Percentiles rank a stretch among this genome's conserved stretches.
These are phyloP conservation scores for Solanum dulcamara DNA, from an alignment of 257 asterid genomes.

Conservation along the genomic window DNA sequence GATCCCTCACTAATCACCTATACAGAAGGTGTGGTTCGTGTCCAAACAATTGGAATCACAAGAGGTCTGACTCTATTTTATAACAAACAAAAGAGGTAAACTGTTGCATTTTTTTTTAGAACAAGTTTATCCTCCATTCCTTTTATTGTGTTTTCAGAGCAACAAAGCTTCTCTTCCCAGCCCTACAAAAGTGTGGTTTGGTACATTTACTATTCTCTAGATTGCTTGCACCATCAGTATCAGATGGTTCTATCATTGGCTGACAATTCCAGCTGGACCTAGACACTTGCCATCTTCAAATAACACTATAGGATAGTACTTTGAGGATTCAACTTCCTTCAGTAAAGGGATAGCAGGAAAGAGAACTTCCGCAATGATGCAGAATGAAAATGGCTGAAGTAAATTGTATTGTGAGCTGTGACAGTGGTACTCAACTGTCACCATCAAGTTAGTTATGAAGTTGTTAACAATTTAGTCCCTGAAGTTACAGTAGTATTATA, in stretches of 20 bases:
- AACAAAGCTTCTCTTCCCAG: neutral
- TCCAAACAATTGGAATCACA: constrained; percentile 77
- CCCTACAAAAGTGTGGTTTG: neutral
- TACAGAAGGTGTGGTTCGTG: constrained; percentile 84
- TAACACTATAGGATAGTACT: neutral
- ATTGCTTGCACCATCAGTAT: neutral
- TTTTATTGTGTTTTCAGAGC: neutral
- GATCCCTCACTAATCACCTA: constrained; percentile 75
- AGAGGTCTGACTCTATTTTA: constrained; percentile 81
- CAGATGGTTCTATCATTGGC: neutral
- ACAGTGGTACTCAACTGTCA: too few relatives aligned
- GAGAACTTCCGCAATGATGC: neutral
- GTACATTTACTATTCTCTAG: neutral
- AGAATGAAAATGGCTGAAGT: too few relatives aligned
- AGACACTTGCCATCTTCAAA: neutral
- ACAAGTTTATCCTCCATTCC: neutral
- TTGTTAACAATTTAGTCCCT: too few relatives aligned
- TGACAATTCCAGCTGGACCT: neutral
- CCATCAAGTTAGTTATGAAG: too few relatives aligned
- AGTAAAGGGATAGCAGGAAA: neutral
- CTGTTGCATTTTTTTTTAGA: neutral
- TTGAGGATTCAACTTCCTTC: neutral
- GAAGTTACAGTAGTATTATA: too few relatives aligned
- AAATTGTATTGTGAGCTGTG: too few relatives aligned
- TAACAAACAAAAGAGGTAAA: constrained; percentile 81